Percentiles rank a stretch among this genome's conserved stretches.
Conservation (phyloP, 2,329 filamentous ascomycete genomes). For the Pseudocercospora fuligena region DNA sequence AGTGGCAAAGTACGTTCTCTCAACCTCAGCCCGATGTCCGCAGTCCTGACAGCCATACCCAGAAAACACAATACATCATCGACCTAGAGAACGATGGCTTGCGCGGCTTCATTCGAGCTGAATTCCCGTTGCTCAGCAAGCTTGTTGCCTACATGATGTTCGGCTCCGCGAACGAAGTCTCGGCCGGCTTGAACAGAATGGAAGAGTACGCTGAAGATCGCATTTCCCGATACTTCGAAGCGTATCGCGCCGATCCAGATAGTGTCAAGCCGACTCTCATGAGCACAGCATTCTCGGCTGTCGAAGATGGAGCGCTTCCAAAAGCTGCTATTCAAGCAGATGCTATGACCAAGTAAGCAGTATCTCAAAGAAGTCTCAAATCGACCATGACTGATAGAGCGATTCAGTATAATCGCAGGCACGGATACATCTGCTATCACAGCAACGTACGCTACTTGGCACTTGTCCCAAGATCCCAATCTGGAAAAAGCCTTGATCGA, state of each 20-base stretch:
- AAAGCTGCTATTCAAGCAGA: background rate
- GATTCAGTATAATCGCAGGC: background rate
- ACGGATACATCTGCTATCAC: constrained; percentile 3
- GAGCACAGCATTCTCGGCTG: constrained; percentile 9
- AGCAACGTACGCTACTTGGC: background rate
- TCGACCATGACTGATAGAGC: background rate
- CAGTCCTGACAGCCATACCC: too few species aligned
- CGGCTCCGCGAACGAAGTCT: background rate
- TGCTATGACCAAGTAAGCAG: constrained; percentile 6
- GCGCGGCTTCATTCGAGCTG: constrained; percentile 9
- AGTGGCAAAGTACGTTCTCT: constrained; percentile 7
- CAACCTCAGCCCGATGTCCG: too few species aligned
- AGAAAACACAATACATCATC: constrained; percentile 13
- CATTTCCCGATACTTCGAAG: background rate
- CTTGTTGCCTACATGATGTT: background rate
- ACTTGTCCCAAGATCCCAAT: background rate
- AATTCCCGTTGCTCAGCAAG: background rate
- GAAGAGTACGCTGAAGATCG: background rate
- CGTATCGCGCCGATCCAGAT: constrained; percentile 3
- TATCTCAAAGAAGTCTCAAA: background rate
- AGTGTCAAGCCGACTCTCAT: constrained; percentile 12
- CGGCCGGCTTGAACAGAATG: background rate
- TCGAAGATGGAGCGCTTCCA: constrained; percentile 11
- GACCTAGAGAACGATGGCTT: constrained; percentile 4
- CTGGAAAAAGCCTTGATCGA: background rate